phyloP scores from a whole-genome alignment of 2,329 filamentous ascomycete species.

The Arthrobotrys sinensis region DNA sequence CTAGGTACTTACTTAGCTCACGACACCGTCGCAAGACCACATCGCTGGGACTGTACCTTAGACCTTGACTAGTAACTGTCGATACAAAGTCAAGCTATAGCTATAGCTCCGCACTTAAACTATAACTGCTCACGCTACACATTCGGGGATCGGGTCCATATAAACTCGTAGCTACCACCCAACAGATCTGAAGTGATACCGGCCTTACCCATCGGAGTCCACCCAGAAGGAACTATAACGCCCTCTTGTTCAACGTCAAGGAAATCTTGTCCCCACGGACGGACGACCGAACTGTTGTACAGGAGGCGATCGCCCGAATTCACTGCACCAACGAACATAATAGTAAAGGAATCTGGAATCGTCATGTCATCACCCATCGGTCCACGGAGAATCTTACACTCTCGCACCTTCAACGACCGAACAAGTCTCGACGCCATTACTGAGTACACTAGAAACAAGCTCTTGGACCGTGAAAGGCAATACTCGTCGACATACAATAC shows the following conservation, averaged over 20 bases:
- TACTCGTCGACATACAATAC: conserved; percentile 35
- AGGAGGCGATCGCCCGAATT: conserved; percentile 1
- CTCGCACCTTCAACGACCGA: conserved; percentile 56
- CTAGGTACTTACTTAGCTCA: background rate
- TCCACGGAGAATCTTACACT: conserved; percentile 59
- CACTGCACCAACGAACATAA: background rate
- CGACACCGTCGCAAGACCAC: conserved; percentile 27
- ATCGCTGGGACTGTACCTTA: conserved; percentile 5
- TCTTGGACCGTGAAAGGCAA: conserved; percentile 48
- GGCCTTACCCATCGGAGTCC: background rate
- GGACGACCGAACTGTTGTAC: conserved; percentile 22
- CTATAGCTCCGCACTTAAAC: conserved; percentile 33
- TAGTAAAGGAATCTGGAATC: background rate
- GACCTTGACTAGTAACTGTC: conserved; percentile 38
- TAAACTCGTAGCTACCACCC: background rate
- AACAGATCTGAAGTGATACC: conserved; percentile 19
- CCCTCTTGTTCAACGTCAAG: conserved; percentile 28
- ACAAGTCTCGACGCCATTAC: conserved; percentile 56
- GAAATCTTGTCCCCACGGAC: conserved; percentile 25
- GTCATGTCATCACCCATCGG: conserved; percentile 60
- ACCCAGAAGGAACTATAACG: conserved; percentile 2
- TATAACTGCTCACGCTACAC: conserved; percentile 25
- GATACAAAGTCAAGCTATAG: conserved; percentile 37
- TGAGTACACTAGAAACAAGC: conserved; percentile 52
- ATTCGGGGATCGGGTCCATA: conserved; percentile 17